Evolutionary conservation across 139 green algal genomes (phyloP).

Genomic region (Chlamydomonas eustigma): DNA sequence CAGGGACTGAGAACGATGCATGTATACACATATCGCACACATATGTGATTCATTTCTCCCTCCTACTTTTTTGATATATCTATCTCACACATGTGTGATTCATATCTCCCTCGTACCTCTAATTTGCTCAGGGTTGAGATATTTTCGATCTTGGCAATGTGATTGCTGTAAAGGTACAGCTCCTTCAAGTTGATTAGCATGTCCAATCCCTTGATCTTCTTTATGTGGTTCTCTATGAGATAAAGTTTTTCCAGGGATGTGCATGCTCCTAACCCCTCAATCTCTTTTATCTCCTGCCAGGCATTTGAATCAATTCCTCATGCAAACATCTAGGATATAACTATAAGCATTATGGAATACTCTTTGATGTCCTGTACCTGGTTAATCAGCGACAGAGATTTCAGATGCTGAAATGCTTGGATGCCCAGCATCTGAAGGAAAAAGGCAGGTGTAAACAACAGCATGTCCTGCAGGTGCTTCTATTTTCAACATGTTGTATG

Average conservation of each 20-base stretch:
- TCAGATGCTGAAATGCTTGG: conserved; percentile 38
- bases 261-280: conserved; percentile 51
- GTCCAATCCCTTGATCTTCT: conserved; percentile 36
- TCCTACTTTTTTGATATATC: too few relatives aligned
- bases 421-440: conserved; percentile 33
- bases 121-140: conserved; percentile 47
- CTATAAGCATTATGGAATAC: too few relatives aligned
- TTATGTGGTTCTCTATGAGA: conserved; percentile 62
- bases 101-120: conserved; percentile 26
- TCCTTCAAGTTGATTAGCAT: conserved; percentile 22
- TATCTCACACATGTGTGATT: too few relatives aligned
- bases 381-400: conserved; percentile 17
- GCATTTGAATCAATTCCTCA: background rate
- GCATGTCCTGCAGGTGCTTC: too few relatives aligned
- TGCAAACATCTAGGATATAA: too few relatives aligned
- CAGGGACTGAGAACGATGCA: too few relatives aligned
- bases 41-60: too few relatives aligned
- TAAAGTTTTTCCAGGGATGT: conserved; percentile 56
- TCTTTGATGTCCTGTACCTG: background rate
- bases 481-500: conserved; percentile 2
- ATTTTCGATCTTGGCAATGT: conserved; percentile 45
- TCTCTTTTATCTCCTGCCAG: conserved; percentile 46
- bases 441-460: too few relatives aligned
- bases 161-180: conserved; percentile 69
- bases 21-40: too few relatives aligned